Evolutionary conservation across 2,329 filamentous ascomycete genomes (phyloP), one percentile per base, ranked within the genome.

Genomic region (Hypoxylon sp.): DNA sequence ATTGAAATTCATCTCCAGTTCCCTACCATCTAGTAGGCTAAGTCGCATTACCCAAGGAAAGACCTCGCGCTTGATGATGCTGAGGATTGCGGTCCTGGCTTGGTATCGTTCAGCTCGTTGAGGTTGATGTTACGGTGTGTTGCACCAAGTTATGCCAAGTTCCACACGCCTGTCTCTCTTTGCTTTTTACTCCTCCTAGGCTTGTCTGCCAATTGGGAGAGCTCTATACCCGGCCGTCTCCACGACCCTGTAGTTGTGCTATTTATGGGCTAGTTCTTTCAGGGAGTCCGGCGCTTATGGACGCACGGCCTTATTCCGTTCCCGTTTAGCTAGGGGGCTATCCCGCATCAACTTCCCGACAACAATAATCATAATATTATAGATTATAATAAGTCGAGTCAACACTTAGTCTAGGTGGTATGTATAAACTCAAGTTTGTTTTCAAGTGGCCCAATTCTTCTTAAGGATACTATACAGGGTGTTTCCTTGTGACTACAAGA

Each of bases 241-340:
- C 20, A 44, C 53, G 25, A 33, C 17, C 17, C 37, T 14, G 37
- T 40, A 33, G 22, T 37, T 53, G 17, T 50, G 13, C 58, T 42
- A 51, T 49, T 59, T 27, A n/a, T n/a, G 44, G 56, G 13, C 20
- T 50, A 51, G 33, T 40, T 33, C 48, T 33, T 17, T 4, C 13
- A 44, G 14, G 35, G 48, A 22, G 35, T 37, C 17, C 58, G 37
- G 58, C 58, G 58, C 58, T 46, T 61, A 51, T 6, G 7, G 56
- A 59, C 30, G 31, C 55, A 58, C 14, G 44, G 20, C 3, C n/a
- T 25, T 27, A 49, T 49, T 49, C 4, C 14, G 25, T 42, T 17
- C 14, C 37, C 37, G 37, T 42, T 42, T n/a, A 42, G 37, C 14
- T 17, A 42, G 8, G 37, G 37, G n/a, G 40, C 17, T 3, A 22